Base-by-base conservation (phyloP, 805 yeast species). In the Brettanomyces nanus region DNA sequence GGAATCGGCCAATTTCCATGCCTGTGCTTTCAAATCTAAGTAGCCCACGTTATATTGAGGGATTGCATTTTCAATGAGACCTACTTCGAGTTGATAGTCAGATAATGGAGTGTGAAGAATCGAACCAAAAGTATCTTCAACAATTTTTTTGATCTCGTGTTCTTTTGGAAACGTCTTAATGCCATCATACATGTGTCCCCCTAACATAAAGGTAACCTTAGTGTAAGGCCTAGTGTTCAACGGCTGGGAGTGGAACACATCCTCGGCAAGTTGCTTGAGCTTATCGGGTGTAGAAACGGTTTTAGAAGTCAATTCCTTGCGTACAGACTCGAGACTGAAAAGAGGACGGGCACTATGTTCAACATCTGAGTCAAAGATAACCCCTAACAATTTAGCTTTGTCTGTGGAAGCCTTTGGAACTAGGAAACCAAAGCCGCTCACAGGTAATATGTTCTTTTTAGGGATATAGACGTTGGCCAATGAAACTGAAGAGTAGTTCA, bases 341-440 rank as follows among this genome's bases (percentile, higher is more conserved):
- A 57, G 23, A 15, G 39, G 41, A 15, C 43, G 43, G 15, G 73
- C 59, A 36, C 76, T 71, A 14, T 73, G 70, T 51, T 84, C 92
- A 18, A 85, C 74, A 38, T 85, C 86, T 1, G 95, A 85, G 57
- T 90, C 97, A 60, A 81, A 90, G 15, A 92, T 86, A 5, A 86
- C 85, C 3, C 98, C 98, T 22, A 90, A 63, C 13, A 87, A 60
- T 15, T 72, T 65, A 45, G 79, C 77, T 1, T 51, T 51, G 33
- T 68, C 62, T 32, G 60, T 59, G 46, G 48, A 43, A 4, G 59
- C 43, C 42, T 67, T 65, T 6, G 98, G 98, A 7, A 89, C 82
- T 33, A 90, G 68, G 48, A 82, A 85, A 2, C 98, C 98, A 67
- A 90, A 90, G 28, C 97, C 95, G 41, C 56, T 56, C 20, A 44